Evolutionary conservation across 176 grass and related monocot species (phyloP), one percentile per base, ranked within the genome.

Genomic region (Lolium rigidum): DNA sequence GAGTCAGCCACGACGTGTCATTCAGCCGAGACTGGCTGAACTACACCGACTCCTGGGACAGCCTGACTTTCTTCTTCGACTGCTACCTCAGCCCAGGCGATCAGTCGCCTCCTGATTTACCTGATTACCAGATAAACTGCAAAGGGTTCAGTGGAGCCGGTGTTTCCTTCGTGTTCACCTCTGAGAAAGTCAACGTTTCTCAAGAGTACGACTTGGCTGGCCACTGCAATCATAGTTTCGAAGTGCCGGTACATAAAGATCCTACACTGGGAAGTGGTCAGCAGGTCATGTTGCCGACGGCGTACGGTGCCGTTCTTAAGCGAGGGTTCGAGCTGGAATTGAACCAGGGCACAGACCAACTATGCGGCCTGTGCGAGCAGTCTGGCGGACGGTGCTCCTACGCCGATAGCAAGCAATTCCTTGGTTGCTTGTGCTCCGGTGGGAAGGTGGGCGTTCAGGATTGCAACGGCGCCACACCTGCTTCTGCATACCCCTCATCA

Each of bases 351-450:
- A 41, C 46, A 2, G 1, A 0, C 18, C 31, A 6, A 2, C 0
- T 0, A 0, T 90, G 91, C 9, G 0, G 49, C 2, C 2, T 0
- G 17, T 85, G 82, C 55, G 85, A 86, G 85, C 0, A 6, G 6
- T 80, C 77, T 5, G 15, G 9, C 0, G 85, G 85, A 15, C 41
- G 5, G 2, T 86, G 85, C 56, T 0, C 67, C 28, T 87, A 80
- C 81, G 47, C n/a, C 72, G 47, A 79, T 13, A 35, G 4, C 4
- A 5, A 0, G 1, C 1, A 7, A 3, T 47, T 77, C 22, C 28
- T 62, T 1, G 74, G 48, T 12, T 95, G 94, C 77, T 44, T 87
- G 75, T 93, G 94, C 87, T 1, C n/a, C 3, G 38, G 63, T 3
- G 67, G 74, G 2, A 72, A 17, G 55, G 71, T 74, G 6, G 71